These are phyloP conservation scores for Linderina pennispora DNA, from an alignment of 192 early-diverging fungal genomes.

Conservation along the genomic window DNA sequence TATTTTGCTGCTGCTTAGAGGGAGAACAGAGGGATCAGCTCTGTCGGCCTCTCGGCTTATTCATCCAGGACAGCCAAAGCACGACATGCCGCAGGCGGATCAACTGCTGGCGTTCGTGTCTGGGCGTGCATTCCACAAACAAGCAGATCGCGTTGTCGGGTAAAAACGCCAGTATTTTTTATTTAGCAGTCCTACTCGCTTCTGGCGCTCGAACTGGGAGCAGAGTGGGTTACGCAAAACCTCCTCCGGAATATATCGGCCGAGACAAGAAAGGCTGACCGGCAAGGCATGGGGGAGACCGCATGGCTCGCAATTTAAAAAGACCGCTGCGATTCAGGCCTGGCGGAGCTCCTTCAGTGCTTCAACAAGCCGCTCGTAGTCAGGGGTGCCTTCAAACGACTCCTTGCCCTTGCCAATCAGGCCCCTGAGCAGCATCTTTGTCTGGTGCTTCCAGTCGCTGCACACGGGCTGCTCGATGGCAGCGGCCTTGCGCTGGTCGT, in stretches of 20 bases:
- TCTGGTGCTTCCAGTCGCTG: slow-evolving; percentile 86
- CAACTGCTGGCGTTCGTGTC: too few relatives aligned
- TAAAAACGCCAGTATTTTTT: background rate
- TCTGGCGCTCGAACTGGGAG: too few relatives aligned
- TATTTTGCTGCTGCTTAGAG: too few relatives aligned
- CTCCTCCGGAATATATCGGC: background rate
- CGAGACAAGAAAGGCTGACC: background rate
- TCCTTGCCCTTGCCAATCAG: slow-evolving; percentile 78
- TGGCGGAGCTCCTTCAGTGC: slow-evolving; percentile 54
- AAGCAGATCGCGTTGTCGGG: background rate
- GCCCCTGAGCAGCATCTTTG: slow-evolving; percentile 72
- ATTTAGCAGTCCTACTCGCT: background rate
- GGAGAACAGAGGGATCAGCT: too few relatives aligned
- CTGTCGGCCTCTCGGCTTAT: too few relatives aligned
- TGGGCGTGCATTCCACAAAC: slow-evolving; percentile 3
- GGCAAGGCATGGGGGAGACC: background rate
- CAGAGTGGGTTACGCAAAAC: background rate
- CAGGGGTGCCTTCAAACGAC: slow-evolving; percentile 59
- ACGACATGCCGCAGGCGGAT: too few relatives aligned
- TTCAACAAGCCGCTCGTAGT: slow-evolving; percentile 57
- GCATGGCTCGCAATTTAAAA: background rate
- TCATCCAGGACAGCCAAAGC: too few relatives aligned
- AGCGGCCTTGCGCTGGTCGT: slow-evolving; percentile 22
- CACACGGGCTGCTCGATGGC: slow-evolving; percentile 54
- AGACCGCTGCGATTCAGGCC: background rate